These are phyloP conservation scores for Yarrowia keelungensis DNA, from an alignment of 805 yeast genomes.

Conservation along the genomic window DNA sequence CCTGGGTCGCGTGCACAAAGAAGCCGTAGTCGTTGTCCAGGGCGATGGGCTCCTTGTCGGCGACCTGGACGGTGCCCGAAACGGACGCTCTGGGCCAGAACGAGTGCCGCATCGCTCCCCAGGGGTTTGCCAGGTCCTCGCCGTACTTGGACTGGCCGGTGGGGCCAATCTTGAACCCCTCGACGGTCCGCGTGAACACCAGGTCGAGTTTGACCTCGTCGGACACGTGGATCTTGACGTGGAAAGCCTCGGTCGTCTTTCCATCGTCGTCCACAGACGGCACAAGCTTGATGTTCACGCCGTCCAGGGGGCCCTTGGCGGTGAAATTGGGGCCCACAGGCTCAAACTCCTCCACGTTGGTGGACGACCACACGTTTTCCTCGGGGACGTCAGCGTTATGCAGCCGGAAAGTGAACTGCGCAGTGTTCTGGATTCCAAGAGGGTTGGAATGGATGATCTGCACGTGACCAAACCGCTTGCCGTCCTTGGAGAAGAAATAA, in stretches of 20 bases:
- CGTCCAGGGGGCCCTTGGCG: conserved; percentile 62
- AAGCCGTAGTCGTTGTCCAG: conserved; percentile 59
- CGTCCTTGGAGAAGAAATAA: conserved; percentile 71
- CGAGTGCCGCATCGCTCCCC: conserved; percentile 96
- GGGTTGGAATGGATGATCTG: conserved; percentile 94
- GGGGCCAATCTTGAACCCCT: conserved; percentile 88
- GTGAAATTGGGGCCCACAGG: conserved; percentile 77
- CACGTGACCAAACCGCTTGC: conserved; percentile 81
- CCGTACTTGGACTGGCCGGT: conserved; percentile 90
- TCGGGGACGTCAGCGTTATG: conserved; percentile 62
- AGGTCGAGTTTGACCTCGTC: conserved; percentile 76
- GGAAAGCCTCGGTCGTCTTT: conserved; percentile 49
- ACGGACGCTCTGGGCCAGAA: conserved; percentile 93
- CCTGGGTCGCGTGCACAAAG: conserved; percentile 97
- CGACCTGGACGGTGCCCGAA: conserved; percentile 65
- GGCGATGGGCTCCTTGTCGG: conserved; percentile 9
- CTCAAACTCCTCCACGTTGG: conserved; percentile 79
- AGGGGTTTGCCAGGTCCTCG: conserved; percentile 79
- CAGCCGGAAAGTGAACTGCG: conserved; percentile 91
- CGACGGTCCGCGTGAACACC: conserved; percentile 63
- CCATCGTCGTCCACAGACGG: conserved; percentile 60
- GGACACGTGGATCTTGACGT: conserved; percentile 66
- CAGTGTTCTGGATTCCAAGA: conserved; percentile 79
- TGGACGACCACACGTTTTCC: conserved; percentile 84
- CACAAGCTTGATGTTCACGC: conserved; percentile 64